These are phyloP conservation scores for Protoeuglena noctilucae DNA, from an alignment of 139 green algal species.

Conservation along the genomic window DNA sequence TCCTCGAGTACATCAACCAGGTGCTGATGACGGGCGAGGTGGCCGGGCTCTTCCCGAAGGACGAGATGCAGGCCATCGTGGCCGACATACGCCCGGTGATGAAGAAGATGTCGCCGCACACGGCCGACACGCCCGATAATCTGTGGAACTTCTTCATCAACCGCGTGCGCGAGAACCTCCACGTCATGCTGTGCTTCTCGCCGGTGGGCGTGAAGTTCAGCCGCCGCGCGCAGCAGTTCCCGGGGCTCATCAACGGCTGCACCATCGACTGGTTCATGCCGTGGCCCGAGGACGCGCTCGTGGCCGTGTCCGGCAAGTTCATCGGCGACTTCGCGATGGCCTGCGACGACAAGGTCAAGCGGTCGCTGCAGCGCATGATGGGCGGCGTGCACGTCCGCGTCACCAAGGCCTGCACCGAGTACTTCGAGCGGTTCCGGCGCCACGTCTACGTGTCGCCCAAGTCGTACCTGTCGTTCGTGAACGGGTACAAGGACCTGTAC, in stretches of 20 bases:
- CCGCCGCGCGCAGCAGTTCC: conserved; percentile 74
- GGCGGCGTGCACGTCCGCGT: conserved; percentile 66
- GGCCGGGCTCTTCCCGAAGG: conserved; percentile 77
- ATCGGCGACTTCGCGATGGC: conserved; percentile 74
- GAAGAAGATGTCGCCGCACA: conserved; percentile 33
- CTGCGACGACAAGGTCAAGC: conserved; percentile 48
- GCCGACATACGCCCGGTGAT: conserved; percentile 77
- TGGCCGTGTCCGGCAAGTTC: conserved; percentile 60
- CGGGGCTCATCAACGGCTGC: conserved; percentile 82
- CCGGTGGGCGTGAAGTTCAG: conserved; percentile 76
- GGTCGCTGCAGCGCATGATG: conserved; percentile 67
- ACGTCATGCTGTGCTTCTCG: conserved; percentile 83
- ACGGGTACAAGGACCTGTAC: conserved; percentile 79
- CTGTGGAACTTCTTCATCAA: conserved; percentile 82
- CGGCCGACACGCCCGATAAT: conserved; percentile 77
- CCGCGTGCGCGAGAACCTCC: conserved; percentile 74
- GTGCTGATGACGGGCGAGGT: conserved; percentile 85
- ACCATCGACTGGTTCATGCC: conserved; percentile 88
- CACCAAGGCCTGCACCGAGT: conserved; percentile 48
- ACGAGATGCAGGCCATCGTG: conserved; percentile 84
- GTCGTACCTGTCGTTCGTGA: conserved; percentile 80
- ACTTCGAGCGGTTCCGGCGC: conserved; percentile 72
- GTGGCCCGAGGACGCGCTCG: conserved; percentile 51
- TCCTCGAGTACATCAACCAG: conserved; percentile 97
- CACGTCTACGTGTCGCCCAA: conserved; percentile 88